A percentile compares a stretch with the other conserved stretches of the same genome.
These are phyloP conservation scores for Monascus ruber DNA, from an alignment of 2,329 filamentous ascomycete genomes.

Conservation along the genomic window DNA sequence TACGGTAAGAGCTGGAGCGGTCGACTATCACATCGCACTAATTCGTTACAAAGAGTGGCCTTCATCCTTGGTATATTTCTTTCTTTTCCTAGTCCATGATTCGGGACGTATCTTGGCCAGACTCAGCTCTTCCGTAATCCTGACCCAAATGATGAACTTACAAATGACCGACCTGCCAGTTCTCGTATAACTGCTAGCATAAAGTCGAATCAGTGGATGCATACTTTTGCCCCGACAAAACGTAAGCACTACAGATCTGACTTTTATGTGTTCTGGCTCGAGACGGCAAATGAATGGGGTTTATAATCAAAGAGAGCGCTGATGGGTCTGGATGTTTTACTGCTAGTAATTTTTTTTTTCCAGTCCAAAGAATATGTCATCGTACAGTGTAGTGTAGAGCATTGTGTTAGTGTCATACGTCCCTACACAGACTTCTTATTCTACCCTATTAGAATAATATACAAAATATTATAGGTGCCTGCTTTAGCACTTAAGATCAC, in stretches of 20 bases:
- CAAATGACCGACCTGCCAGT: background rate
- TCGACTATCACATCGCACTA: too few species aligned
- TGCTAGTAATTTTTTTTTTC: too few species aligned
- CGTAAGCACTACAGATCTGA: conserved; percentile 17
- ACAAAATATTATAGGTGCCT: too few species aligned
- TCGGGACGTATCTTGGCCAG: background rate
- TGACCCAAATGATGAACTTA: background rate
- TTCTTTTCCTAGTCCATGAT: background rate
- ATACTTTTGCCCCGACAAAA: conserved; percentile 19
- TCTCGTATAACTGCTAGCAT: background rate
- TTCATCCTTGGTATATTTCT: background rate
- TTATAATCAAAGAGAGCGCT: conserved; percentile 34
- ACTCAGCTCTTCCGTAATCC: background rate
- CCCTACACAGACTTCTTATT: too few species aligned
- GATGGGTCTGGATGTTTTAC: conserved; percentile 14
- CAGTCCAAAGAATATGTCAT: too few species aligned
- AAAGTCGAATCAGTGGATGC: conserved; percentile 9
- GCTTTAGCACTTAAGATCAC: too few species aligned
- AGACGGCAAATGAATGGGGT: conserved; percentile 5
- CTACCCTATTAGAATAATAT: too few species aligned
- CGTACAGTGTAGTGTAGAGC: too few species aligned
- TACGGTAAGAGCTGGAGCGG: too few species aligned
- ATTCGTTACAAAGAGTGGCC: background rate
- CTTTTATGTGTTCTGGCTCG: background rate
- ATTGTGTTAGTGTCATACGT: too few species aligned